Percentiles rank a stretch among this genome's conserved stretches.
Conservation (phyloP, 495 filamentous ascomycete genomes). For the Aspergillus olivimuriae region DNA sequence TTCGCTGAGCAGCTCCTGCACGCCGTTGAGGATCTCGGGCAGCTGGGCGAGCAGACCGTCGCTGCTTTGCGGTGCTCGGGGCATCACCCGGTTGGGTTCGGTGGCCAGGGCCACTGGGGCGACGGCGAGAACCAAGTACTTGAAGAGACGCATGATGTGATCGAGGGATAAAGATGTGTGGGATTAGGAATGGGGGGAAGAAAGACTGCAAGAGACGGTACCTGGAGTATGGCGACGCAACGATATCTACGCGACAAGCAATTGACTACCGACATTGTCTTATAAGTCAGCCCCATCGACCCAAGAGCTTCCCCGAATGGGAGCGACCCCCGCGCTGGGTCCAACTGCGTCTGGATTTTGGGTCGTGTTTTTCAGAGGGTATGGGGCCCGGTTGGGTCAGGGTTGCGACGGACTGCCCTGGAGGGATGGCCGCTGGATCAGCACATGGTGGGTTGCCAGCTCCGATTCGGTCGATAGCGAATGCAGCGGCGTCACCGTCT, state of each 20-base stretch:
- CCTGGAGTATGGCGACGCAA: too few relatives aligned
- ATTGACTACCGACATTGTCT: neutral
- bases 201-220: neutral
- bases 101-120: conserved; percentile 29
- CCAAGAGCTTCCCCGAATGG: too few relatives aligned
- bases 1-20: conserved; percentile 27
- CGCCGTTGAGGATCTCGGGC: conserved; percentile 18
- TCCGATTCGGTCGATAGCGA: too few relatives aligned
- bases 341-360: too few relatives aligned
- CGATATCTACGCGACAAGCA: neutral
- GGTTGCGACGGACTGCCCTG: neutral
- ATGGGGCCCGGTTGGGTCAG: too few relatives aligned
- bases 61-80: conserved; percentile 12
- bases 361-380: too few relatives aligned
- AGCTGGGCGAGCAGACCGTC: conserved; percentile 25
- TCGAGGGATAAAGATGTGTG: neutral
- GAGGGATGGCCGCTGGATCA: too few relatives aligned
- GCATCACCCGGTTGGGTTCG: conserved; percentile 24
- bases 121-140: conserved; percentile 21
- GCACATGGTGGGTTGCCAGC: too few relatives aligned
- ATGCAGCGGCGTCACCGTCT: too few relatives aligned
- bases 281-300: too few relatives aligned
- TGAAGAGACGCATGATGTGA: conserved; percentile 23
- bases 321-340: neutral
- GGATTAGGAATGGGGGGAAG: neutral